phyloP scores from a whole-genome alignment of 2,329 filamentous ascomycete species.

The Sphaerostilbella broomeana region DNA sequence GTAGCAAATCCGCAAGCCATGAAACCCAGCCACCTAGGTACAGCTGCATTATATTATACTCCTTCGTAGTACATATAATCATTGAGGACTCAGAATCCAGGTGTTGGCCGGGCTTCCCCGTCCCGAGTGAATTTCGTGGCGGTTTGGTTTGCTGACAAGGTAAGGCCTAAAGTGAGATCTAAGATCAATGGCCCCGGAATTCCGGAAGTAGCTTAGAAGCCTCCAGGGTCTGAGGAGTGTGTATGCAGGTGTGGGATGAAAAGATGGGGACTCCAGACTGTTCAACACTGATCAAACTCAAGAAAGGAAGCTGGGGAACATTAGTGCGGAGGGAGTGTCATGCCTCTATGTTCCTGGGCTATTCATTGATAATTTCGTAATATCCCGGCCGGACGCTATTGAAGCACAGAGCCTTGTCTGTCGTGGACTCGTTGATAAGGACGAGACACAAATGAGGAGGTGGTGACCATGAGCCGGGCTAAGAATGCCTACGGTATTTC shows the following conservation, averaged over 20 bases:
- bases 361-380: neutral
- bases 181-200: constrained; percentile 29
- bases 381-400: constrained; percentile 4
- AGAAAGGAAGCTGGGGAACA: neutral
- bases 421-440: constrained; percentile 9
- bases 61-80: no score
- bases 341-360: constrained; percentile 5
- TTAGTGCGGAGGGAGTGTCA: constrained; percentile 1
- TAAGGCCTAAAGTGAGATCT: constrained; percentile 25
- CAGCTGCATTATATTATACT: constrained; percentile 11
- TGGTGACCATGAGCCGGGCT: constrained; percentile 8
- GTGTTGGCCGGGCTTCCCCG: constrained; percentile 22
- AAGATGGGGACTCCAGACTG: neutral
- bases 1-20: constrained; percentile 3
- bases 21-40: constrained; percentile 5
- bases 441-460: constrained; percentile 7
- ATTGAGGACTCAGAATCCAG: no score
- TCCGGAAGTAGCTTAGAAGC: constrained; percentile 22
- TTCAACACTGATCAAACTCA: neutral
- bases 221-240: constrained; percentile 3
- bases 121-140: constrained; percentile 19
- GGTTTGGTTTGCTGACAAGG: constrained; percentile 20
- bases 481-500: constrained; percentile 7
- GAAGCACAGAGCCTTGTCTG: constrained; percentile 5
- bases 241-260: constrained; percentile 1